Evolutionary conservation across 1,284 basidiomycete genomes (phyloP).

Genomic region (Trichosporon asahii): DNA sequence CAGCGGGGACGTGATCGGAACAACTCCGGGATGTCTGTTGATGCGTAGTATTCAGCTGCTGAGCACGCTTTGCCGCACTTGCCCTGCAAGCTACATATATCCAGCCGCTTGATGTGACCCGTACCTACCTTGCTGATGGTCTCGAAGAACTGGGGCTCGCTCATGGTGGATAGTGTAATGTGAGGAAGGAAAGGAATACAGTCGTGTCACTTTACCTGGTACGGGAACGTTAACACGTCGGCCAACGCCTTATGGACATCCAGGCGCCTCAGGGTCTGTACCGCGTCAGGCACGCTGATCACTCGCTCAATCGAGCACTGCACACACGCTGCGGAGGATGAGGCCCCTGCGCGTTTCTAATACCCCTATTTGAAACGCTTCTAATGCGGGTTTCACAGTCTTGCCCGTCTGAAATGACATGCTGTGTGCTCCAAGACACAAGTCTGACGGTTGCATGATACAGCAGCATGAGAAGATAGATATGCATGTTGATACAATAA

Average conservation of each 20-base stretch:
- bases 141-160: constrained; percentile 70
- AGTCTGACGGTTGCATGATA: background rate
- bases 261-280: background rate
- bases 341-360: background rate
- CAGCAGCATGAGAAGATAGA: background rate
- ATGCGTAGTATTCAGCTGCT: background rate
- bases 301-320: background rate
- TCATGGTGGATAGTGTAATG: constrained; percentile 56
- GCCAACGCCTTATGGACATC: background rate
- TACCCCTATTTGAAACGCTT: background rate
- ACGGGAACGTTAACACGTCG: constrained; percentile 8
- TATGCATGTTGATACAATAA: constrained; percentile 7
- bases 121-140: constrained; percentile 68
- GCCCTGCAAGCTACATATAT: background rate
- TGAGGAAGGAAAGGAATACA: background rate
- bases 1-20: too few relatives aligned
- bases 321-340: background rate
- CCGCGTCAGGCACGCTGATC: constrained; percentile 2
- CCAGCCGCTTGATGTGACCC: background rate
- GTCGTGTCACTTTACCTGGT: background rate
- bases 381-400: background rate
- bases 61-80: background rate
- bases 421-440: too few relatives aligned
- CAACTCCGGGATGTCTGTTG: background rate
- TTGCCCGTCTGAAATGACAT: too few relatives aligned